A percentile compares a stretch with the other conserved stretches of the same genome.
Conservation (phyloP, 306 rosid species). For the Cicer cuneatum region DNA sequence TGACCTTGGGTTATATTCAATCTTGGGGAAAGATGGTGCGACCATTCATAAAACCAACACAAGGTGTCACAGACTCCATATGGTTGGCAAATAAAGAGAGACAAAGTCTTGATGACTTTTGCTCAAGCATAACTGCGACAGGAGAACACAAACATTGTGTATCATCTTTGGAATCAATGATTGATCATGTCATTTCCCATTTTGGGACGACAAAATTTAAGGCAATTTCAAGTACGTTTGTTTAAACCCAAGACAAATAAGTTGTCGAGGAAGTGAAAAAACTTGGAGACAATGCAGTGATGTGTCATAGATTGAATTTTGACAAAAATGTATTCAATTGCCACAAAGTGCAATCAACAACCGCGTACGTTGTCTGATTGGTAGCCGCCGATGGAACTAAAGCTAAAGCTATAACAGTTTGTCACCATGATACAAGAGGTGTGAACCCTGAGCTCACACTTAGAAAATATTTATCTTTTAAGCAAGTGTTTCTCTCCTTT, state of each 20-base stretch:
- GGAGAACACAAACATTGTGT: too few relatives aligned
- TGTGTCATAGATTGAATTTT: too few relatives aligned
- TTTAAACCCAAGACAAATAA: too few relatives aligned
- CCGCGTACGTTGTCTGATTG: constrained; percentile 4
- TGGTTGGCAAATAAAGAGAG: neutral
- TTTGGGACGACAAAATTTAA: too few relatives aligned
- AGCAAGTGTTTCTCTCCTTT: too few relatives aligned
- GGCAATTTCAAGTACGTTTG: neutral
- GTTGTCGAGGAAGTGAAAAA: neutral
- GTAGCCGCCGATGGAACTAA: constrained; percentile 11
- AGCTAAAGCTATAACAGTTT: constrained; percentile 7
- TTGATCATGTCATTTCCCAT: too few relatives aligned
- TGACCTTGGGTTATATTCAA: neutral
- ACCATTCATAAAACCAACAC: neutral
- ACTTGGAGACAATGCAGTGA: too few relatives aligned
- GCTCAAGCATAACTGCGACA: neutral
- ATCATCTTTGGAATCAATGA: too few relatives aligned
- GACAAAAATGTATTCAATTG: neutral
- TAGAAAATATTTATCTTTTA: too few relatives aligned
- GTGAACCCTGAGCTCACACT: too few relatives aligned
- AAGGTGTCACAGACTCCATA: neutral
- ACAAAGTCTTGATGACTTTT: neutral
- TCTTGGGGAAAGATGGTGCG: neutral
- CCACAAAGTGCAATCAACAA: constrained; percentile 16
- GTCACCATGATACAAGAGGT: constrained; percentile 35